Evolutionary conservation across 805 yeast genomes (phyloP), one percentile per base, ranked within the genome.

Genomic region (Brettanomyces sp.): DNA sequence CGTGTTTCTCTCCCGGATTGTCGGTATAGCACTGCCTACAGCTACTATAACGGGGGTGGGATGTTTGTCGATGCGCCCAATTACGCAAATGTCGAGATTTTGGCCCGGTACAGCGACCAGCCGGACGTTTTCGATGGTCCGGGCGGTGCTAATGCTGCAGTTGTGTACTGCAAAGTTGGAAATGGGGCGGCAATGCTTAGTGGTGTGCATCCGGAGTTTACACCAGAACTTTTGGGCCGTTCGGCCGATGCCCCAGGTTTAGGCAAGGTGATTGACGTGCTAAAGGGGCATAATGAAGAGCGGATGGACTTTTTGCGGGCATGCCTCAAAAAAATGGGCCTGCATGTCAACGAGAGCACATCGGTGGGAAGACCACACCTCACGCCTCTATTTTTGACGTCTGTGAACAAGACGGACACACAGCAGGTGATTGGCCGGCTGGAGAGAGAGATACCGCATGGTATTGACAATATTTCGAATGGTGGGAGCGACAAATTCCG

Each of bases 141-240:
- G 1, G 52, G 49, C 1, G 58, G 58, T 39, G 50, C 46, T 2
- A 58, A 66, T 4, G 95, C 96, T 0, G 96, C 97, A 0, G 85
- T 78, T 0, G 76, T 93, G 3, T 64, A 73, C 47, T 77, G 87
- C 54, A 67, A 69, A 8, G 76, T 79, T 3, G 96, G 95, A 2
- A 67, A 74, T 36, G 99, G 99, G 3, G 67, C 66, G 35, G 96
- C 82, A 0, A 63, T 93, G 8, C 70, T 93, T 11, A 72, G 84
- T 12, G 98, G 98, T 0, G 76, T 87, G 0, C 99, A 93, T 63
- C 95, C 96, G 0, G 99, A 93, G 63, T 89, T 81, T 58, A 69
- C 79, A 3, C 82, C 88, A 0, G 59, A 63, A 13, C 66, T 74
- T 13, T 54, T 80, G 51, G 64, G 74, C 49, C 64, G 63, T 18